Evolutionary conservation across 2,329 filamentous ascomycete genomes (phyloP).

Genomic region (Colletotrichum coccodes): DNA sequence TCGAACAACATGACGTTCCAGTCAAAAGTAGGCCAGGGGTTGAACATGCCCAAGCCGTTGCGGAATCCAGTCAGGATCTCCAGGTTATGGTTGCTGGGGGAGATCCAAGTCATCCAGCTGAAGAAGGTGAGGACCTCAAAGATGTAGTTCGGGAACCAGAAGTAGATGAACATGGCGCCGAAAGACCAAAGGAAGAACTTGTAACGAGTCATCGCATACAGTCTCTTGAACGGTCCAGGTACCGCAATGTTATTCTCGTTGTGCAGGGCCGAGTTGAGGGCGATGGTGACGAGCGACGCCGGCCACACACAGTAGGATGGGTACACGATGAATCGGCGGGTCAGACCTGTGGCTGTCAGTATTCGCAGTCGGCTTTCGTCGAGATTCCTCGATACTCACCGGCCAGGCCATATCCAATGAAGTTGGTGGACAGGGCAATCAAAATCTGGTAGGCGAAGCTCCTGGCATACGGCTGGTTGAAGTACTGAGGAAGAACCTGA

Average conservation of each 20-base stretch:
- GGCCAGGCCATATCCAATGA: slow-evolving; percentile 66
- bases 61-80: slow-evolving; percentile 48
- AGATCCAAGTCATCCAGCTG: slow-evolving; percentile 65
- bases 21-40: slow-evolving; percentile 53
- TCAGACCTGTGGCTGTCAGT: slow-evolving; percentile 37
- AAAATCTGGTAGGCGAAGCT: slow-evolving; percentile 61
- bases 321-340: slow-evolving; percentile 61
- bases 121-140: slow-evolving; percentile 59
- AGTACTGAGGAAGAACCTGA: slow-evolving; percentile 57
- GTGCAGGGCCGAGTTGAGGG: slow-evolving; percentile 61
- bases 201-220: slow-evolving; percentile 54
- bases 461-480: slow-evolving; percentile 60
- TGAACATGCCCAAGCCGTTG: slow-evolving; percentile 55
- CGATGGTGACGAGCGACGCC: slow-evolving; percentile 58
- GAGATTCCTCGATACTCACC: slow-evolving; percentile 40
- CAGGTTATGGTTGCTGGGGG: slow-evolving; percentile 51
- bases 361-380: too few species aligned
- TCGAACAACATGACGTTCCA: slow-evolving; percentile 50
- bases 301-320: slow-evolving; percentile 66
- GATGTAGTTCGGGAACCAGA: slow-evolving; percentile 64
- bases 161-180: slow-evolving; percentile 61
- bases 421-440: slow-evolving; percentile 61
- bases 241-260: slow-evolving; percentile 50
- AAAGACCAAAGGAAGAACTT: slow-evolving; percentile 58
- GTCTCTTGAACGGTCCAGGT: slow-evolving; percentile 51